Conservation (phyloP, 2,329 filamentous ascomycete genomes). For the Capronia coronata region DNA sequence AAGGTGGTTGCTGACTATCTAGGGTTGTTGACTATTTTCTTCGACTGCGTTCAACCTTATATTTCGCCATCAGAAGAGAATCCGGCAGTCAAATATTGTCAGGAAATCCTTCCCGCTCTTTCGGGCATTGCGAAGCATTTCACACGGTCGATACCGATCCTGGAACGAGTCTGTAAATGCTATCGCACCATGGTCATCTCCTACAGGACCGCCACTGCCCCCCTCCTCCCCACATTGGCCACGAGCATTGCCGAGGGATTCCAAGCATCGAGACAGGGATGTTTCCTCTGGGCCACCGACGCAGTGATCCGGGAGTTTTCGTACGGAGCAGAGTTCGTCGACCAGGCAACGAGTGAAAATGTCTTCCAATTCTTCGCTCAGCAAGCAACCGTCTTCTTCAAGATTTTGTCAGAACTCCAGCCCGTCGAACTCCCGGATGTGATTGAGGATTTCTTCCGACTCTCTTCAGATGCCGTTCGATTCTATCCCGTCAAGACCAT, state of each 20-base stretch:
- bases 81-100: conserved; percentile 91
- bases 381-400: conserved; percentile 82
- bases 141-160: conserved; percentile 75
- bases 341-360: conserved; percentile 70
- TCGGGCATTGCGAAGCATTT: conserved; percentile 84
- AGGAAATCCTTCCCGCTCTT: conserved; percentile 84
- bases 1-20: conserved; percentile 84
- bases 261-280: conserved; percentile 77
- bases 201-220: conserved; percentile 81
- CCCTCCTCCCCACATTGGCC: conserved; percentile 75
- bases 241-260: conserved; percentile 85
- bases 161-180: conserved; percentile 87
- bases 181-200: conserved; percentile 97
- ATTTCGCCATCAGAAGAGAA: conserved; percentile 67
- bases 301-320: conserved; percentile 94
- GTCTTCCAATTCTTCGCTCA: conserved; percentile 95
- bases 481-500: conserved; percentile 86
- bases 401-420: conserved; percentile 78
- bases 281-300: conserved; percentile 97
- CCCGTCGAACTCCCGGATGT: conserved; percentile 73
- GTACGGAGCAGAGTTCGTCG: conserved; percentile 78
- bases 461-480: conserved; percentile 82
- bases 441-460: conserved; percentile 93
- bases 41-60: conserved; percentile 70
- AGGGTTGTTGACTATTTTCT: conserved; percentile 84